Evolutionary conservation across 1,139 yeast genomes (phyloP).

Genomic region (Pichia sp.): DNA sequence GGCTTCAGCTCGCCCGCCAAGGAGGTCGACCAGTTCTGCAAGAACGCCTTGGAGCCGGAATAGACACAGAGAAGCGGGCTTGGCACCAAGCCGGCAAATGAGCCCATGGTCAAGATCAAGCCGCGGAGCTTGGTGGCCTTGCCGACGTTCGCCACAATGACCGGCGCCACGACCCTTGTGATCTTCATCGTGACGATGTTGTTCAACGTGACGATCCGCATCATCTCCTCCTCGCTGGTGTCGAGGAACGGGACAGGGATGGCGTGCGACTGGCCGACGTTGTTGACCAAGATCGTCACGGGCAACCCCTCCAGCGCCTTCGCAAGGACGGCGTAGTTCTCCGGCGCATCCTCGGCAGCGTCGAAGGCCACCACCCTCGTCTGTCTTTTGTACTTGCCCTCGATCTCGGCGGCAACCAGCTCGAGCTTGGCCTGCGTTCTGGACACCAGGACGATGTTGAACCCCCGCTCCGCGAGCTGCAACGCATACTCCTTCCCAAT

Average conservation of each 20-base stretch:
- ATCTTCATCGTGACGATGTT: conserved; percentile 78
- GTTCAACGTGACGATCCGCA: conserved; percentile 78
- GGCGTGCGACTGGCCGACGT: conserved; percentile 92
- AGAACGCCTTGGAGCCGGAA: conserved; percentile 93
- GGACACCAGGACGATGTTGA: conserved; percentile 77
- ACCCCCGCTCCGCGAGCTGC: conserved; percentile 82
- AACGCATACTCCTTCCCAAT: conserved; percentile 87
- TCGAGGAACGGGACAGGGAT: conserved; percentile 92
- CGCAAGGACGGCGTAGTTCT: conserved; percentile 52
- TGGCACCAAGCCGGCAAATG: conserved; percentile 92
- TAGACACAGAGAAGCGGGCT: conserved; percentile 90
- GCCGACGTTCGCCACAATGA: conserved; percentile 50
- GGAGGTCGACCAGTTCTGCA: conserved; percentile 89
- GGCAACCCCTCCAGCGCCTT: conserved; percentile 45
- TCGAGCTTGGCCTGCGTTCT: conserved; percentile 79
- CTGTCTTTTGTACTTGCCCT: conserved; percentile 52
- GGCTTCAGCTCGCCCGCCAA: conserved; percentile 78
- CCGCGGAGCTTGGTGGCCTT: conserved; percentile 48
- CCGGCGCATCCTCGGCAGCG: conserved; percentile 53
- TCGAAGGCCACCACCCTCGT: conserved; percentile 76
- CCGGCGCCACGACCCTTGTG: conserved; percentile 73
- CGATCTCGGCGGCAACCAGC: conserved; percentile 60
- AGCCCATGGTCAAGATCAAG: conserved; percentile 89
- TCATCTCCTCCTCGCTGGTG: conserved; percentile 68
- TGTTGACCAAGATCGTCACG: conserved; percentile 76